These are phyloP conservation scores for Prillingera fragicola DNA, from an alignment of 1,284 basidiomycete species.

Conservation along the genomic window DNA sequence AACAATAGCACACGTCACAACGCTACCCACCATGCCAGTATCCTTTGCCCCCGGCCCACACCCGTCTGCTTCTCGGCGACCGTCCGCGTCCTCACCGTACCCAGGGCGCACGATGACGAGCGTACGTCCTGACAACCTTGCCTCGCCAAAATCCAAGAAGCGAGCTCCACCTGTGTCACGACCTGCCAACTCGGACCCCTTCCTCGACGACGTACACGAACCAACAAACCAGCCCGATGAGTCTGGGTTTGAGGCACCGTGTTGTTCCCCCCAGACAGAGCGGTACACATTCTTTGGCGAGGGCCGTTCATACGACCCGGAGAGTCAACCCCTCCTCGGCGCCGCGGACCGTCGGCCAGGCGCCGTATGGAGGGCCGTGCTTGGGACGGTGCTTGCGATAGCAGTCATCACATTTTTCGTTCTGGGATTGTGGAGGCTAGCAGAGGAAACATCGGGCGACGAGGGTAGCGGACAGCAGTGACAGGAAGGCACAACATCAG, in stretches of 20 bases:
- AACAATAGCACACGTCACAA: not conserved
- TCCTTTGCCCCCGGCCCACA: conserved; percentile 10
- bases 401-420: conserved; percentile 2
- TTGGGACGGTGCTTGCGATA: conserved; percentile 1
- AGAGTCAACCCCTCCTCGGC: conserved; percentile 49
- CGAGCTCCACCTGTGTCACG: too few species aligned
- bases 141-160: conserved; percentile 4
- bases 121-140: conserved; percentile 7
- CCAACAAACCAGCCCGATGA: too few species aligned
- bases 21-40: conserved; percentile 9
- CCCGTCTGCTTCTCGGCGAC: conserved; percentile 3
- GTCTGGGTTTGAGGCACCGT: too few species aligned
- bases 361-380: not conserved
- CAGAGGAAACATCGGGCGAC: too few species aligned
- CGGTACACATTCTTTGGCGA: too few species aligned
- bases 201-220: too few species aligned
- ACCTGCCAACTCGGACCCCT: too few species aligned
- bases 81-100: conserved; percentile 11
- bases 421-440: not conserved
- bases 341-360: conserved; percentile 16
- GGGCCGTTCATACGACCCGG: too few species aligned
- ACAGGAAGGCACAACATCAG: too few species aligned
- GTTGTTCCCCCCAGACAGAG: too few species aligned
- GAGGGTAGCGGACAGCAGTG: too few species aligned
- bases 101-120: conserved; percentile 11